Evolutionary conservation across 2,329 filamentous ascomycete genomes (phyloP).

Genomic region (Chaetomiaceae sp.): DNA sequence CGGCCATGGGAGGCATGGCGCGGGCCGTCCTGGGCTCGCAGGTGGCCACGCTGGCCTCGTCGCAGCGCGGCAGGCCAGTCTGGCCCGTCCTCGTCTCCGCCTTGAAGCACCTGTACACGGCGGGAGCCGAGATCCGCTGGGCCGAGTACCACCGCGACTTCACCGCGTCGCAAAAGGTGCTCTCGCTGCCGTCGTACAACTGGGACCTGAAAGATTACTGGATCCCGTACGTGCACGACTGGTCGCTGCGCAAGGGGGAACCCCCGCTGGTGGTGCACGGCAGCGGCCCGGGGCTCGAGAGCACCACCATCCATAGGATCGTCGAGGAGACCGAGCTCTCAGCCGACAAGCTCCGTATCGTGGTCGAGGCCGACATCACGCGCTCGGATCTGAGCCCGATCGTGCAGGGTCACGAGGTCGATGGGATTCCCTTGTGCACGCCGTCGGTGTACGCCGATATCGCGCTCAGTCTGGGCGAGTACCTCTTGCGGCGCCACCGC

Average conservation of each 20-base stretch:
- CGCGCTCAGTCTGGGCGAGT: conserved; percentile 30
- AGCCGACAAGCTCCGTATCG: conserved; percentile 51
- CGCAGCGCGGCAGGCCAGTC: background rate
- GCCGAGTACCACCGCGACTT: conserved; percentile 59
- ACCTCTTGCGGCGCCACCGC: background rate
- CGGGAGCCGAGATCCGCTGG: conserved; percentile 61
- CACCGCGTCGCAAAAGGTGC: conserved; percentile 36
- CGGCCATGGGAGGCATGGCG: conserved; percentile 1
- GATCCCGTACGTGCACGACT: conserved; percentile 60
- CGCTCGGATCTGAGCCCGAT: conserved; percentile 56
- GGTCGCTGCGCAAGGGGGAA: conserved; percentile 61
- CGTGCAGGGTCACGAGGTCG: conserved; percentile 55
- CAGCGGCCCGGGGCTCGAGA: conserved; percentile 38
- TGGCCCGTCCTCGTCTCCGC: background rate
- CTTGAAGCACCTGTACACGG: conserved; percentile 42
- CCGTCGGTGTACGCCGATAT: conserved; percentile 48
- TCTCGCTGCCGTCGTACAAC: conserved; percentile 61
- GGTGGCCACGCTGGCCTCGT: background rate
- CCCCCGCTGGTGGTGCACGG: conserved; percentile 30
- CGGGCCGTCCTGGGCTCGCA: background rate
- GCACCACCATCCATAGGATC: conserved; percentile 58
- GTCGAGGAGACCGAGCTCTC: conserved; percentile 56
- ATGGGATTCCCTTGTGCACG: conserved; percentile 36
- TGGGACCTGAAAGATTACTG: conserved; percentile 71
- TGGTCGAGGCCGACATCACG: conserved; percentile 60